Evolutionary conservation across 2,329 filamentous ascomycete genomes (phyloP).

Genomic region (Raffaelea ambrosiae): DNA sequence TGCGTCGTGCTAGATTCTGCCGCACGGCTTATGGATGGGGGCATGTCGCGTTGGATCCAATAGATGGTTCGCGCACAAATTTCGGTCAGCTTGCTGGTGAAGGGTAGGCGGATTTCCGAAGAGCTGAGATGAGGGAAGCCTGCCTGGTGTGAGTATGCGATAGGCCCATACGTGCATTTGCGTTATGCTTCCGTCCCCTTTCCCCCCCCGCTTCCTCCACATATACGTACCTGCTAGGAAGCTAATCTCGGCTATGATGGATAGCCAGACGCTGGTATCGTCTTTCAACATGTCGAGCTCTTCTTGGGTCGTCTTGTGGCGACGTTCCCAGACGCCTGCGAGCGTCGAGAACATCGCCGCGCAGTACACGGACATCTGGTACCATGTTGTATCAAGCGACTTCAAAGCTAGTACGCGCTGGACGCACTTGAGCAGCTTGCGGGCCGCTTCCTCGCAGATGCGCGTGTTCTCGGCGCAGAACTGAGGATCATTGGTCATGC

Average conservation of each 20-base stretch:
- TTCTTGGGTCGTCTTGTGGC: slow-evolving; percentile 47
- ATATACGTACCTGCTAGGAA: slow-evolving; percentile 5
- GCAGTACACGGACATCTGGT: slow-evolving; percentile 62
- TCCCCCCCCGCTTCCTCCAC: neutral
- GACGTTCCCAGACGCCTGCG: slow-evolving; percentile 60
- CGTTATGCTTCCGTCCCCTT: neutral
- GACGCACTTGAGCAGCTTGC: slow-evolving; percentile 54
- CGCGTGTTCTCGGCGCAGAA: slow-evolving; percentile 54
- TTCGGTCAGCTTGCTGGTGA: slow-evolving; percentile 34
- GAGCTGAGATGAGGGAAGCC: slow-evolving; percentile 2
- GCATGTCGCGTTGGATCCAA: slow-evolving; percentile 44
- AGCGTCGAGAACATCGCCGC: slow-evolving; percentile 66
- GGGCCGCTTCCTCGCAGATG: slow-evolving; percentile 58
- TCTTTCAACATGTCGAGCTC: slow-evolving; percentile 52
- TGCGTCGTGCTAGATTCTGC: slow-evolving; percentile 22
- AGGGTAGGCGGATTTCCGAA: slow-evolving; percentile 26
- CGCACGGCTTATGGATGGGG: slow-evolving; percentile 7
- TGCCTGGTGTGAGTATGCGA: neutral
- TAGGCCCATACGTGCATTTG: neutral
- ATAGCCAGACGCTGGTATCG: slow-evolving; percentile 64
- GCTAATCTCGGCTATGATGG: slow-evolving; percentile 59
- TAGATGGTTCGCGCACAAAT: slow-evolving; percentile 43
- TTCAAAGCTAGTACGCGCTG: slow-evolving; percentile 53
- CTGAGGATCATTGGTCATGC: slow-evolving; percentile 42
- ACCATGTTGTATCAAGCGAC: slow-evolving; percentile 71